These are phyloP conservation scores for Lentinus tigrinus DNA, from an alignment of 768 basidiomycete species.

Conservation along the genomic window DNA sequence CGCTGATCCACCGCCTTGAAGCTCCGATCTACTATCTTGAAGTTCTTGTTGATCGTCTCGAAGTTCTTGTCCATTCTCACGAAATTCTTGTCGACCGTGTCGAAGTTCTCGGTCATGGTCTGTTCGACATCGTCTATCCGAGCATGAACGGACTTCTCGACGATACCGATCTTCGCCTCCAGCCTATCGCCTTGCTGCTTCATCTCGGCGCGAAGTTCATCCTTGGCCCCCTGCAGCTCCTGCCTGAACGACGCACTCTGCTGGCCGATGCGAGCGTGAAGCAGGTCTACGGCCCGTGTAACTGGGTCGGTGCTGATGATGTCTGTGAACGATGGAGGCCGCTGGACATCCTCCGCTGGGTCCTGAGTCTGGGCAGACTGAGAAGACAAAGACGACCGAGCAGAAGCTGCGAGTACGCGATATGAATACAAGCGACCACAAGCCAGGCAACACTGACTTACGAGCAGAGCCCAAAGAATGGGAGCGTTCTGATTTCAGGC, in stretches of 20 bases:
- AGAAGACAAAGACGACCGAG: neutral
- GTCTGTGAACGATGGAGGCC: neutral
- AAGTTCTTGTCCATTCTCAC: too few species aligned
- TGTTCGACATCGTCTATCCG: neutral
- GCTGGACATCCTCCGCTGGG: neutral
- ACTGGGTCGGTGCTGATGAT: too few species aligned
- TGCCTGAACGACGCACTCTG: neutral
- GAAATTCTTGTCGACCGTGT: too few species aligned
- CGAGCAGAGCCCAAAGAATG: neutral
- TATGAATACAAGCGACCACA: neutral
- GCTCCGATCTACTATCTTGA: too few species aligned
- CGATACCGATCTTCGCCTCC: neutral
- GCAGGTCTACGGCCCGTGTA: too few species aligned
- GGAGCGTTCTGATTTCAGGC: neutral
- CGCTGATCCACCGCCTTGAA: too few species aligned
- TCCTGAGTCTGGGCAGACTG: neutral
- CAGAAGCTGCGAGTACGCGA: neutral
- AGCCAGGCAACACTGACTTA: neutral
- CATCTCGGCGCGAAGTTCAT: neutral
- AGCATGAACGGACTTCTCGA: neutral
- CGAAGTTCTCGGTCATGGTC: neutral
- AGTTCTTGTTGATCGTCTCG: too few species aligned
- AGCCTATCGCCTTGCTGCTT: neutral
- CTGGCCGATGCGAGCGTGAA: too few species aligned
- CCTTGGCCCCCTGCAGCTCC: neutral